Conservation (phyloP, 2,329 filamentous ascomycete genomes). For the Cladosporium phlei region DNA sequence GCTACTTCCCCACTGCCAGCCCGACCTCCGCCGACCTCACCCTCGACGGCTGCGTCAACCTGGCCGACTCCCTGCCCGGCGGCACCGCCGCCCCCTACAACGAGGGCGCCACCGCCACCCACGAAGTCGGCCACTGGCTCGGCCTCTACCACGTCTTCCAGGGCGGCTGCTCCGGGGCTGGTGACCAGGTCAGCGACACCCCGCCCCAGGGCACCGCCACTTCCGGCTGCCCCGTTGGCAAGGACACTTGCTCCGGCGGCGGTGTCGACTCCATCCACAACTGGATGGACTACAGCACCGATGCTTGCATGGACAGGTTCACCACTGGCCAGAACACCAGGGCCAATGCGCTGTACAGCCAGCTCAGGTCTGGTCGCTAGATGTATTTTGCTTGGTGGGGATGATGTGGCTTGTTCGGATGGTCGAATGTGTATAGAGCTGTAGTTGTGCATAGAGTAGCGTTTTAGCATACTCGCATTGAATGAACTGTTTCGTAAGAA, state of each 20-base stretch:
- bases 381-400: no score
- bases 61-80: conserved; percentile 43
- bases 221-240: conserved; percentile 44
- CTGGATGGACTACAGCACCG: conserved; percentile 46
- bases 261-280: conserved; percentile 50
- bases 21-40: conserved; percentile 37
- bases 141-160: conserved; percentile 43
- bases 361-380: conserved; percentile 9
- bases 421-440: no score
- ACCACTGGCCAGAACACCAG: conserved; percentile 17
- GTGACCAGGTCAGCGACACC: conserved; percentile 43
- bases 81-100: conserved; percentile 44
- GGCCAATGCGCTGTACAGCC: conserved; percentile 17
- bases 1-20: conserved; percentile 30
- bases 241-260: conserved; percentile 44
- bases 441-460: no score
- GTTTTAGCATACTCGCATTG: no score
- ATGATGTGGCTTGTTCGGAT: no score
- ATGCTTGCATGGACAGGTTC: conserved; percentile 22
- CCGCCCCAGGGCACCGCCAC: conserved; percentile 38
- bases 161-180: conserved; percentile 38
- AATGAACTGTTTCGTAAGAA: no score
- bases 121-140: conserved; percentile 44
- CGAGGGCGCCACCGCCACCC: conserved; percentile 39
- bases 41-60: conserved; percentile 50